Evolutionary conservation across 352 stramenopile genomes (phyloP), one percentile per base, ranked within the genome.

Genomic region (Ophiocytium majus): DNA sequence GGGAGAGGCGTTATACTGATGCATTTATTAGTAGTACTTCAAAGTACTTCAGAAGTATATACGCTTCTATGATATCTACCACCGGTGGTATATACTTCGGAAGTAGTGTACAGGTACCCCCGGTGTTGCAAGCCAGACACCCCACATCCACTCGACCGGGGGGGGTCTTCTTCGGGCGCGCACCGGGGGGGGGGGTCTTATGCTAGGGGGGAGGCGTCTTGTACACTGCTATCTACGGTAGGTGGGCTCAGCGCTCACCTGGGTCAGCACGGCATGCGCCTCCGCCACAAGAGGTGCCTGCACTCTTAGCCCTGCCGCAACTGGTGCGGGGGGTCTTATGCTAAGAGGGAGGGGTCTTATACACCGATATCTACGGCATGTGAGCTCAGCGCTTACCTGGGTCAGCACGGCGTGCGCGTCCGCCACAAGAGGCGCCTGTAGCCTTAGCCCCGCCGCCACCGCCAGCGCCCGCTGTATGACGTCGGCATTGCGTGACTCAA

Each of bases 291-390:
- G 5, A 17, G 64, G 83, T 9, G 76, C 80, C 14, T 66, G 32
- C 19, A 86, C 76, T 0, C 83, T 36, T 14, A 86, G 83, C 78
- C 81, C 76, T 1, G 83, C 82, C 0, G 83, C 66, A 0, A 66
- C 57, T 66, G 28, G 57, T 28, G 28, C 57, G 19, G 57, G 19
- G 57, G 28, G 19, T 23, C 19, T 19, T 28, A 28, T 66, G 17
- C 19, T 66, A 66, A 66, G 57, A 66, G 19, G 57, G 17, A 66
- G 17, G 28, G 19, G 57, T 28, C 19, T 17, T 5, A 76, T 5
- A 76, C 64, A 17, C 5, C 64, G 17, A 37, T 14, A 10, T 17
- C 5, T 17, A 76, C 64, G 5, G 5, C 64, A 76, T 17, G 5
- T 76, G 64, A 34, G 17, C 17, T 23, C 57, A 66, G 57, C 57